Evolutionary conservation across 805 yeast species (phyloP), one percentile per base, ranked within the genome.

Genomic region (Kodamaea jinghongensis): DNA sequence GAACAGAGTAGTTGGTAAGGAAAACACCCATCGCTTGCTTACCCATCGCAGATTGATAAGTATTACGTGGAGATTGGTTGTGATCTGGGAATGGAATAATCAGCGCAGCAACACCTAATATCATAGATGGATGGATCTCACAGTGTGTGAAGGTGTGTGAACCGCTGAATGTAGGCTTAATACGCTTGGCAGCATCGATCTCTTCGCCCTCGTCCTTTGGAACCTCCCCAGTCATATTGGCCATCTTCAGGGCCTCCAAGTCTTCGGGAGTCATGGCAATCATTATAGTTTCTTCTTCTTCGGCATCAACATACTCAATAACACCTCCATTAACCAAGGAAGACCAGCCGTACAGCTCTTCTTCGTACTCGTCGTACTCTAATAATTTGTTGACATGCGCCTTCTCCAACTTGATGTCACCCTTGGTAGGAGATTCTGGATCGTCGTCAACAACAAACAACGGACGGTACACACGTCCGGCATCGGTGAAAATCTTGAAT

Each of bases 11-110:
- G 60, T 93, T 93, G 4, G 99, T 93, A 55, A 91, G 75, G 65
- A 86, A 91, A 7, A 93, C 98, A 61, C 99, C 99, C 99, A 93
- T 93, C 42, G 99, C 99, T 71, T 93, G 99, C 67, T 93, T 93
- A 80, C 99, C 99, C 99, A 93, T 93, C 48, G 99, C 99, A 61
- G 96, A 90, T 72, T 93, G 99, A 67, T 93, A 93, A 3, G 99
- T 93, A 61, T 93, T 93, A 81, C 99, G 91, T 45, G 99, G 99
- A 45, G 97, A 90, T 73, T 93, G 99, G 66, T 93, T 93, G 67
- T 93, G 99, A 70, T 93, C 99, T 10, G 99, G 99, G 86, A 93
- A 93, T 13, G 99, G 99, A 75, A 93, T 93, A 61, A 93, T 89
- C 20, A 96, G 87, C 4, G 99, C 99, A 33, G 97, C 96, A 49